Evolutionary conservation across 2,329 filamentous ascomycete species (phyloP).

Genomic region (Tolypocladium tropicale): DNA sequence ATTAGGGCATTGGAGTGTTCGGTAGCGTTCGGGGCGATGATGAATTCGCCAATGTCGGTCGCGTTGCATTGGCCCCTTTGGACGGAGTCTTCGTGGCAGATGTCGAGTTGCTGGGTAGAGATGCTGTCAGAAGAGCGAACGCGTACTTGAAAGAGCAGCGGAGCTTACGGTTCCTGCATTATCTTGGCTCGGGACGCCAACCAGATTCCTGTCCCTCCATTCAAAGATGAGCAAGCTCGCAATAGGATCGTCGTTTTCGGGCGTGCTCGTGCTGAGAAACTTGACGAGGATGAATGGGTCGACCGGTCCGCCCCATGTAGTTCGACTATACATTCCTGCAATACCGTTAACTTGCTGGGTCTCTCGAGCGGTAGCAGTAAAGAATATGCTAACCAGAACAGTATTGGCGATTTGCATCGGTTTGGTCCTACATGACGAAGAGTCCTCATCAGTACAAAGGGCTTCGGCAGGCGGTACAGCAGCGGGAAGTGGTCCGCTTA

Average conservation of each 20-base stretch:
- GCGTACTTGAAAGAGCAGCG: conserved; percentile 23
- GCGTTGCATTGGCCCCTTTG: conserved; percentile 60
- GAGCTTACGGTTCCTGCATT: conserved; percentile 17
- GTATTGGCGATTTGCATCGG: conserved; percentile 67
- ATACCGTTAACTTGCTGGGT: conserved; percentile 3
- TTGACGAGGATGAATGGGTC: conserved; percentile 85
- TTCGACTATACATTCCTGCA: conserved; percentile 82
- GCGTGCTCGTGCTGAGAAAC: conserved; percentile 53
- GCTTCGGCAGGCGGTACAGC: background rate
- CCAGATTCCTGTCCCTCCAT: conserved; percentile 73
- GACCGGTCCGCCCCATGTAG: conserved; percentile 75
- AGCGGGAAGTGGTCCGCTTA: conserved; percentile 24
- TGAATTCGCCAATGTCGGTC: conserved; percentile 74
- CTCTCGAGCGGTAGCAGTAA: background rate
- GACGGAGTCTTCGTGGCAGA: conserved; percentile 68
- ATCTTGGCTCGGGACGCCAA: conserved; percentile 56
- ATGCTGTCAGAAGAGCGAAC: background rate
- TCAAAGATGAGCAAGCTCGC: conserved; percentile 88
- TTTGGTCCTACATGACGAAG: conserved; percentile 54
- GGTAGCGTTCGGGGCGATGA: conserved; percentile 67
- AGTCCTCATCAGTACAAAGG: conserved; percentile 12
- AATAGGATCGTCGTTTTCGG: conserved; percentile 54
- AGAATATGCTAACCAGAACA: conserved; percentile 49
- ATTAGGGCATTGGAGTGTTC: conserved; percentile 62
- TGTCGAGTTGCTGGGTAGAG: conserved; percentile 29